A percentile compares a stretch with the other conserved stretches of the same genome.
These are phyloP conservation scores for Calonectria ilicicola DNA, from an alignment of 2,329 filamentous ascomycete species.

Conservation along the genomic window DNA sequence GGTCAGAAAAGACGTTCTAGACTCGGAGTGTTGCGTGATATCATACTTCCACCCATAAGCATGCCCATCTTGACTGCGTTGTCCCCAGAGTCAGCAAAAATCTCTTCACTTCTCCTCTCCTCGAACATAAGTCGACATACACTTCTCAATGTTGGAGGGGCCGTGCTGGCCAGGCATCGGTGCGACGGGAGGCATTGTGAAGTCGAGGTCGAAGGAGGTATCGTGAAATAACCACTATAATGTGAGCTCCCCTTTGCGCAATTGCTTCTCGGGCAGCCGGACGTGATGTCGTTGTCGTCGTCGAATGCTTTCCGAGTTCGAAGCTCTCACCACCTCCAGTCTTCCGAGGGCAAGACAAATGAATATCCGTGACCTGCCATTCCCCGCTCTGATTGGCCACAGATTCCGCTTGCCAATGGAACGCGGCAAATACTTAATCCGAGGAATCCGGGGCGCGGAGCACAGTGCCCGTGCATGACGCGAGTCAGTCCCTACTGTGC, in stretches of 20 bases:
- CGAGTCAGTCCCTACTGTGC: slow-evolving; percentile 40
- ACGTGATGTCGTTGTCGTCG: neutral
- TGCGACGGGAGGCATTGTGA: slow-evolving; percentile 56
- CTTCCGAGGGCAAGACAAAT: slow-evolving; percentile 8
- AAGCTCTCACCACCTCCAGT: slow-evolving; percentile 23
- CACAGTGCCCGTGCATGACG: slow-evolving; percentile 41
- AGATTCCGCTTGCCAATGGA: neutral
- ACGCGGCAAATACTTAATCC: slow-evolving; percentile 46
- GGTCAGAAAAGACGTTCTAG: slow-evolving; percentile 45
- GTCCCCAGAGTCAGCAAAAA: slow-evolving; percentile 30
- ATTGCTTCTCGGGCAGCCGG: neutral
- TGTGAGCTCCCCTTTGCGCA: neutral
- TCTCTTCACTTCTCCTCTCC: neutral
- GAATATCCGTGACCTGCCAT: slow-evolving; percentile 1
- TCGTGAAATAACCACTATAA: neutral
- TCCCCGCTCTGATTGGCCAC: slow-evolving; percentile 42
- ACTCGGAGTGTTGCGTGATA: slow-evolving; percentile 39
- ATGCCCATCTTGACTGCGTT: slow-evolving; percentile 84
- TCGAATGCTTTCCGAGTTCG: slow-evolving; percentile 16
- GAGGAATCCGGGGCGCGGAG: slow-evolving; percentile 29
- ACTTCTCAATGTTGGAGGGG: slow-evolving; percentile 67
- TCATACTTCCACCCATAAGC: slow-evolving; percentile 97
- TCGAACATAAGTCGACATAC: slow-evolving; percentile 46
- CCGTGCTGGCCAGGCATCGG: slow-evolving; percentile 57
- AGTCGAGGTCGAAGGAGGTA: neutral